Evolutionary conservation across 2,329 filamentous ascomycete genomes (phyloP), one percentile per base, ranked within the genome.

Genomic region (Eutypella sp.): DNA sequence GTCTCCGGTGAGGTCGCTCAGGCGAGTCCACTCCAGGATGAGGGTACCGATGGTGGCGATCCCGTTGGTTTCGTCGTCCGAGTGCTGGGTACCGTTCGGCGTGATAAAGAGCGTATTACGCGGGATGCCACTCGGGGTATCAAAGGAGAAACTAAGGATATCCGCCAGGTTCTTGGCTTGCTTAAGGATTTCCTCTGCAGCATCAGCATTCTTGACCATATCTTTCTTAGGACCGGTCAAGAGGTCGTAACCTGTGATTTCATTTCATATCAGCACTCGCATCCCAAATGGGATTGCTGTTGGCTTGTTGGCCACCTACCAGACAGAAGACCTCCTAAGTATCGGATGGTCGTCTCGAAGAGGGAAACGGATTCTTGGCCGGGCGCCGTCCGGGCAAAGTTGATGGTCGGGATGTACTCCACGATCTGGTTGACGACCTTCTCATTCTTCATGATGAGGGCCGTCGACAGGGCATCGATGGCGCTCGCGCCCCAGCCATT

Each of bases 281-380:
- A n/a, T n/a, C n/a, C n/a, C n/a, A n/a, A n/a, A n/a, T n/a, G n/a
- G n/a, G n/a, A n/a, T n/a, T n/a, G n/a, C n/a, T n/a, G n/a, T n/a
- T n/a, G 11, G 31, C 13, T 40, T 49, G 9, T 18, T 24, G 18
- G 38, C n/a, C n/a, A 42, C 56, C 51, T 57, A 78, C 84, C 87
- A 2, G 89, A 87, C 8, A 96, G 61, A 57, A 96, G 74, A 15
- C 89, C 90, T 9, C 81, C 90, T 1, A 96, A 69, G 58, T 95
- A 95, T 23, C 90, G 83, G 59, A 96, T 95, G 0, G 88, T 96
- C 0, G 89, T 95, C 67, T 96, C 90, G 58, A 96, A 96, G 7
- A 96, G 67, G 31, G 85, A 92, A 41, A 95, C 81, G 9, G 40
- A 41, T 24, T 56, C 53, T 2, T 33, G 50, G 11, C 72, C 66